Evolutionary conservation across 257 asterid species (phyloP).

Genomic region (Nicotiana obtusifolia): DNA sequence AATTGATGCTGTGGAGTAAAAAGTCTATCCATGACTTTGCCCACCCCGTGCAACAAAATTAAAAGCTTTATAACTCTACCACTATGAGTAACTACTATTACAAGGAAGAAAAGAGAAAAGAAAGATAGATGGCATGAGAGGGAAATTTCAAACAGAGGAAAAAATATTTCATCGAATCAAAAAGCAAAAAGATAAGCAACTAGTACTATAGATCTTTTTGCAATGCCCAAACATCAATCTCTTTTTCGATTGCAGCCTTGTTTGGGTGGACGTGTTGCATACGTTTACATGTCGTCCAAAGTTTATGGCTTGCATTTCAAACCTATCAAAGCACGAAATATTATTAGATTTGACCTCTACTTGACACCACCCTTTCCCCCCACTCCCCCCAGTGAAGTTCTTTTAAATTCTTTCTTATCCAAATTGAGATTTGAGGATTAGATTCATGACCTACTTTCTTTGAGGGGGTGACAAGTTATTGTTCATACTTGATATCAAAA

Average conservation of each 20-base stretch:
- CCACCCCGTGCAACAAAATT: not conserved
- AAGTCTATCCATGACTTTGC: constrained; percentile 13
- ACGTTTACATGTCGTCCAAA: constrained; percentile 5
- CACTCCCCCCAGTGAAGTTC: not conserved
- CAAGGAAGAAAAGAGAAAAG: not conserved
- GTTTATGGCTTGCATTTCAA: constrained; percentile 6
- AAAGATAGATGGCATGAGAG: not conserved
- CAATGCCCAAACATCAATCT: constrained; percentile 6
- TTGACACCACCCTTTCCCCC: not conserved
- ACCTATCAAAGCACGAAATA: not conserved
- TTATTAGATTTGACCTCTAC: constrained; percentile 12
- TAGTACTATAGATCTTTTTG: not conserved
- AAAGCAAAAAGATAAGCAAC: no score
- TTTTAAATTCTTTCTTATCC: not conserved
- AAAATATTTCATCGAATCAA: not conserved
- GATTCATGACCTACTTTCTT: not conserved
- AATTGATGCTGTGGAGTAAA: constrained; percentile 19
- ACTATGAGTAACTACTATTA: not conserved
- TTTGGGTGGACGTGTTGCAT: constrained; percentile 8
- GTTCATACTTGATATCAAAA: not conserved
- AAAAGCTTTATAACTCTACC: not conserved
- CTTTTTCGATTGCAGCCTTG: not conserved
- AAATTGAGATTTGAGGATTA: not conserved
- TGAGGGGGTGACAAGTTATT: not conserved
- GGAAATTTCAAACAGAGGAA: not conserved